Conservation (phyloP, 352 stramenopile genomes). For the Aphanomyces stellatus region DNA sequence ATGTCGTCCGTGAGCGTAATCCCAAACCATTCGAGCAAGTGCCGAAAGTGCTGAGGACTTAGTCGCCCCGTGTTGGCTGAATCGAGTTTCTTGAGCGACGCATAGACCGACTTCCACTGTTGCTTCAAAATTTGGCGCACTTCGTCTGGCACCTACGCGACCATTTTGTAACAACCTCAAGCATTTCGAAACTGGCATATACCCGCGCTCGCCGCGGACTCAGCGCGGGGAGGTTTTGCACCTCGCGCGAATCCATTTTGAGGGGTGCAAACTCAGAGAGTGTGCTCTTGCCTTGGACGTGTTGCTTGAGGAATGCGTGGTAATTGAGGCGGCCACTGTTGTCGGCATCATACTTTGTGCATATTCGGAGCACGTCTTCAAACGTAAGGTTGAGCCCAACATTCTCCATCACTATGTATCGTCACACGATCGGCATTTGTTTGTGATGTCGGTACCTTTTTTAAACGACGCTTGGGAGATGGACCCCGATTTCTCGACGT, state of each 20-base stretch:
- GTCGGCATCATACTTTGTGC: conserved; percentile 69
- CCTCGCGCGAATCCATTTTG: not conserved
- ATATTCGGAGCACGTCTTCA: conserved; percentile 54
- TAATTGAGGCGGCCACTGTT: conserved; percentile 63
- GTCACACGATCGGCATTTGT: not conserved
- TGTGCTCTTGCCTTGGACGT: conserved; percentile 36
- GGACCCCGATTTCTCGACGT: conserved; percentile 42
- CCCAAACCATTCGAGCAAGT: conserved; percentile 66
- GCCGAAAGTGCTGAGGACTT: conserved; percentile 51
- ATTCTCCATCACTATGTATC: conserved; percentile 34
- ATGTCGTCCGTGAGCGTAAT: conserved; percentile 40
- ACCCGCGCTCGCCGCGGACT: not conserved
- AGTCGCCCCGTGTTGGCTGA: conserved; percentile 42
- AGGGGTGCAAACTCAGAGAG: conserved; percentile 5
- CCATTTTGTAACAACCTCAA: too few relatives aligned
- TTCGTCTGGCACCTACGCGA: conserved; percentile 30
- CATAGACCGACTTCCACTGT: conserved; percentile 69
- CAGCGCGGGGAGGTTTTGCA: conserved; percentile 3
- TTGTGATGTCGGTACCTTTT: conserved; percentile 25
- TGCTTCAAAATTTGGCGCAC: conserved; percentile 43
- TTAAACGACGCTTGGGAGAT: conserved; percentile 38
- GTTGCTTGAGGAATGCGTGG: conserved; percentile 46
- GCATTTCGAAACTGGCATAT: too few relatives aligned
- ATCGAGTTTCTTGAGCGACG: conserved; percentile 55
- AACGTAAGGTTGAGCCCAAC: conserved; percentile 41